phyloP scores from a whole-genome alignment of 2,329 filamentous ascomycete species.

The Scleromitrula shiraiana region DNA sequence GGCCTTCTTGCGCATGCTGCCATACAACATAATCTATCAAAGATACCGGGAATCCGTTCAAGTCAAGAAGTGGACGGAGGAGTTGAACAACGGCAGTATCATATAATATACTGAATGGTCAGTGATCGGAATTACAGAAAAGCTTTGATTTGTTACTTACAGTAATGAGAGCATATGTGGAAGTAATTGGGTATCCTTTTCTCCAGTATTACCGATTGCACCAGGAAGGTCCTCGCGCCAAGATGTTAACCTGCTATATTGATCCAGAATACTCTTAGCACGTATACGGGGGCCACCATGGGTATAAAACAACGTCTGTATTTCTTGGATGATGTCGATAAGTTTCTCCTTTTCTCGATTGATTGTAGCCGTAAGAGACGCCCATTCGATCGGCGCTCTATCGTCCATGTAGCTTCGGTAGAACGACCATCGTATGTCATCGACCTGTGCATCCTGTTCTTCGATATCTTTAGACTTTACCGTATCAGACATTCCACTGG shows the following conservation, averaged over 20 bases:
- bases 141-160: constrained; percentile 21
- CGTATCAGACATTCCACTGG: constrained; percentile 3
- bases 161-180: constrained; percentile 29
- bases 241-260: constrained; percentile 23
- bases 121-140: neutral
- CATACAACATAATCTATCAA: constrained; percentile 25
- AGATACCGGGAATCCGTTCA: constrained; percentile 20
- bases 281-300: constrained; percentile 12
- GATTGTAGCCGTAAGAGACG: constrained; percentile 25
- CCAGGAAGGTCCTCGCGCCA: constrained; percentile 27
- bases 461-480: constrained; percentile 11
- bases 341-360: constrained; percentile 28
- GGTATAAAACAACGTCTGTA: constrained; percentile 22
- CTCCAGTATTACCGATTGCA: constrained; percentile 19
- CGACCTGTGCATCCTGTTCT: constrained; percentile 8
- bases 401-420: constrained; percentile 20
- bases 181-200: constrained; percentile 17
- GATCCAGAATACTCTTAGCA: constrained; percentile 20
- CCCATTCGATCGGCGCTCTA: too few species aligned
- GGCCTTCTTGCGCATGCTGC: constrained; percentile 27
- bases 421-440: constrained; percentile 21
- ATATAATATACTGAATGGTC: constrained; percentile 27
- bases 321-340: constrained; percentile 23
- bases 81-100: constrained; percentile 25
- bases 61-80: constrained; percentile 26